Evolutionary conservation across 73 alveolate species (phyloP).

Genomic region (Paramecium sonneborni): DNA sequence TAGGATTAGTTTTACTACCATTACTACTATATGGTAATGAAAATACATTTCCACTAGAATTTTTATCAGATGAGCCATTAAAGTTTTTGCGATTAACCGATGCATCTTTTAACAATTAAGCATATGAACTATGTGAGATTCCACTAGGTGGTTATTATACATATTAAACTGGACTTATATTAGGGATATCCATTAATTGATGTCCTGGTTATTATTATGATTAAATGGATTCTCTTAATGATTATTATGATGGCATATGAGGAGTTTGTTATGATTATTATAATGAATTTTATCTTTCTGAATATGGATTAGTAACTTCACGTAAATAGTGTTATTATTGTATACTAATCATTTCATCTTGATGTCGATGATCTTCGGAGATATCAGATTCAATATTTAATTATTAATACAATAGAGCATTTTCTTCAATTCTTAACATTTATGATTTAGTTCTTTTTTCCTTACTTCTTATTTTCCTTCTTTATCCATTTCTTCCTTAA

Average conservation of each 20-base stretch:
- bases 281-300: not conserved
- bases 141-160: conserved; percentile 29
- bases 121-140: conserved; percentile 28
- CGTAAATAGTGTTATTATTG: not conserved
- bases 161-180: conserved; percentile 40
- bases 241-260: not conserved
- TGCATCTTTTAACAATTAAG: not conserved
- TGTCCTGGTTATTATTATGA: not conserved
- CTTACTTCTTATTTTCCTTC: not conserved
- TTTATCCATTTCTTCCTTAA: not conserved
- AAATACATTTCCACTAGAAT: conserved; percentile 42
- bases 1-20: conserved; percentile 36
- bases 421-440: not conserved
- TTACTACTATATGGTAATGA: conserved; percentile 38
- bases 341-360: not conserved
- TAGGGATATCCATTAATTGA: conserved; percentile 3
- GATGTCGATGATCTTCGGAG: not conserved
- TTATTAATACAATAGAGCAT: not conserved
- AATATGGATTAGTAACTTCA: not conserved
- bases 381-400: not conserved
- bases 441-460: not conserved
- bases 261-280: not conserved
- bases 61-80: not conserved
- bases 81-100: not conserved
- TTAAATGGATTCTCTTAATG: not conserved